A percentile compares a stretch with the other conserved stretches of the same genome.
Evolutionary conservation across 2,329 filamentous ascomycete species (phyloP).

Genomic region (Alternaria sp.): DNA sequence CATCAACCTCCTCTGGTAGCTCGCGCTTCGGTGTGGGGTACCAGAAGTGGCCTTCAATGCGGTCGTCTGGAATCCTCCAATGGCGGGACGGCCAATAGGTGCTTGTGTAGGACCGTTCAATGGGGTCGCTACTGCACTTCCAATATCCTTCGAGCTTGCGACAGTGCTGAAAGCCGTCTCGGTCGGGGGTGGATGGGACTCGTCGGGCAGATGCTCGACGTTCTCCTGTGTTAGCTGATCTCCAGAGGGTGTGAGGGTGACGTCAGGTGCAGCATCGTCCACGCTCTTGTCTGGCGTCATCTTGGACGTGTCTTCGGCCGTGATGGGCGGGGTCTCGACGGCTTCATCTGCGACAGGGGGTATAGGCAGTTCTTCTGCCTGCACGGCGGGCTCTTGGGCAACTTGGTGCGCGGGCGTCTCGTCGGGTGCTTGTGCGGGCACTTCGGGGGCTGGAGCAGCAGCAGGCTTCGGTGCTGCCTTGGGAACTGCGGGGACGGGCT

Average conservation of each 20-base stretch:
- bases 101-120: slow-evolving; percentile 62
- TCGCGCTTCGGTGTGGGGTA: slow-evolving; percentile 71
- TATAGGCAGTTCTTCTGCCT: slow-evolving; percentile 53
- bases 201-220: slow-evolving; percentile 88
- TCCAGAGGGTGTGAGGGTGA: slow-evolving; percentile 70
- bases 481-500: slow-evolving; percentile 55
- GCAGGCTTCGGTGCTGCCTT: slow-evolving; percentile 48
- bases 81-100: slow-evolving; percentile 67
- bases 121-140: slow-evolving; percentile 68
- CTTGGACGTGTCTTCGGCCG: slow-evolving; percentile 38
- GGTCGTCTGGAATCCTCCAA: slow-evolving; percentile 80
- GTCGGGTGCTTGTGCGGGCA: slow-evolving; percentile 41
- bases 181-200: slow-evolving; percentile 77
- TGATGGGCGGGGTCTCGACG: slow-evolving; percentile 42
- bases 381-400: slow-evolving; percentile 47
- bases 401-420: slow-evolving; percentile 53
- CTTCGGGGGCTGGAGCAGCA: slow-evolving; percentile 49
- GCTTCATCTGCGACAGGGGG: slow-evolving; percentile 51
- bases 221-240: slow-evolving; percentile 91
- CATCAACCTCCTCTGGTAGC: slow-evolving; percentile 84
- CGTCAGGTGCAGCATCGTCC: slow-evolving; percentile 62
- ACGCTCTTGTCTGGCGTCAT: slow-evolving; percentile 51
- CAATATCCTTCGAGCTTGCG: slow-evolving; percentile 81
- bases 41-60: slow-evolving; percentile 78
- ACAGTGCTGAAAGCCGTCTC: slow-evolving; percentile 89